Evolutionary conservation across 2,329 filamentous ascomycete genomes (phyloP), one percentile per base, ranked within the genome.

Genomic region (Cladosporium sp.): DNA sequence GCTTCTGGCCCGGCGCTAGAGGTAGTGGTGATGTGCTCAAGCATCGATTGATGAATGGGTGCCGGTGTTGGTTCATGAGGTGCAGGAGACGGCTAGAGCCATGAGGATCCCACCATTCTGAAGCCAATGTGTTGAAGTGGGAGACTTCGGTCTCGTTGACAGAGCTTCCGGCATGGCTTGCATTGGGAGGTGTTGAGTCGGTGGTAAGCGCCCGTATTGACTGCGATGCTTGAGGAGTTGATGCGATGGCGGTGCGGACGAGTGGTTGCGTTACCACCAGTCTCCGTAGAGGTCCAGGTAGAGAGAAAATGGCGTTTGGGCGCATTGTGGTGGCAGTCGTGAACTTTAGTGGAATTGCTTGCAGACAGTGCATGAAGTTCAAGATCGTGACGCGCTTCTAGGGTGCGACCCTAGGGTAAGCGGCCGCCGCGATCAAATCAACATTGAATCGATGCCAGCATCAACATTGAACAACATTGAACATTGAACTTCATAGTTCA

Each of bases 81-180:
- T 99, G 94, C 2, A 99, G 85, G 58, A 97, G 85, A 37, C 93
- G 86, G 3, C 91, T 97, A 6, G 93, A 88, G 52, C 94, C 94
- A 70, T 96, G 86, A 1, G 93, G 90, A 74, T 97, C 92, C 94
- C 94, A 99, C 94, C 94, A 99, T 67, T 88, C 88, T 64, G 89
- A 90, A 63, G 94, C 94, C 68, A 99, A 90, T 62, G 86, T 85
- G 69, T 91, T 91, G 83, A 99, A 99, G 78, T 99, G 94, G 17
- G 89, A 89, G 63, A 99, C 85, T 78, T 99, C 93, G 64, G 87
- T 84, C 54, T 89, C 83, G 68, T 95, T 95, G 74, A 99, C 90
- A 56, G 90, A 91, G 48, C 88, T 68, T 8, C 52, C 52, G n/a
- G 42, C 32, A 22, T 50, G 47, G 47, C 32, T 37, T 15, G 28